Base-by-base conservation (phyloP, 768 basidiomycete species). In the Kwoniella bestiolae region DNA sequence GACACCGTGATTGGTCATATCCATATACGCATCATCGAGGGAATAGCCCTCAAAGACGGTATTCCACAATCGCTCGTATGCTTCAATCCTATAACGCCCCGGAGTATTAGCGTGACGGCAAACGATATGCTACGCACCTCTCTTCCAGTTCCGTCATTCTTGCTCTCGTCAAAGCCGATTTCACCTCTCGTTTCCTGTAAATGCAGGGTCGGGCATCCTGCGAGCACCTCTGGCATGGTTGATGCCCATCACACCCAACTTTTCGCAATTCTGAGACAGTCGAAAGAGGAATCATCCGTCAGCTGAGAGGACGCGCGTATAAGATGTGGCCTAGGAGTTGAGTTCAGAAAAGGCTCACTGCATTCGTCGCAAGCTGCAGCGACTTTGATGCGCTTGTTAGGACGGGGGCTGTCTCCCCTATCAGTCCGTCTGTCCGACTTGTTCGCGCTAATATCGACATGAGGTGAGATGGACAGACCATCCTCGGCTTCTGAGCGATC, bases 121-220 rank as follows among this genome's bases (percentile, higher is more conserved):
- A 16, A 7, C 35, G 35, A 38, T 38, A 38, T 38, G 35, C 35
- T 38, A 38, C 35, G 25, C 45, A 59, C 50, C 38, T 21, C 14
- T 65, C 52, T 34, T 69, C 68, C 23, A 69, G 52, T 51, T 63
- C 59, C 18, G 63, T 65, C 68, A 69, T 69, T 46, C 68, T 35
- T 23, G 28, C 34, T 45, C 68, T 44, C 4, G 68, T 69, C 52
- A 69, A 50, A 49, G 65, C 49, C 16, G 58, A 35, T 29, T 44
- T 52, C 31, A 25, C 26, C 49, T 45, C 35, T 41, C 26, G 1
- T 14, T 26, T 46, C n/a, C n/a, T 34, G n/a, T 60, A 60, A 28
- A 25, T 34, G 29, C 65, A 66, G 31, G 57, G 29, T 35, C 38
- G 21, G 6, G 29, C 28, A 14, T 66, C 65, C 41, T 60, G 35